Base-by-base conservation (phyloP, 2,329 filamentous ascomycete genomes). In the Xylariales sp. region DNA sequence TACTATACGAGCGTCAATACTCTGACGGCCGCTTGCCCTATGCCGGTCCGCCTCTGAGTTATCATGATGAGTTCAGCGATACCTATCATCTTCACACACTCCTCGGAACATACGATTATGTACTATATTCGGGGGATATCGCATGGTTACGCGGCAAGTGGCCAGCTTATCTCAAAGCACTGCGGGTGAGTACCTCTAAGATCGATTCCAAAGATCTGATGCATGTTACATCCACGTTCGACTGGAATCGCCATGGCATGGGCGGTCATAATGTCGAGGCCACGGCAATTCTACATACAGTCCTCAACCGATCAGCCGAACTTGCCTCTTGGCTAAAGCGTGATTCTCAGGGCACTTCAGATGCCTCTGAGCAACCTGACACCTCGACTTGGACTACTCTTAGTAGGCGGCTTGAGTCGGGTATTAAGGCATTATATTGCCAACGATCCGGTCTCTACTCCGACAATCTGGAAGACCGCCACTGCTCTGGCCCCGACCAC, bases 61-160 rank as follows among this genome's bases (percentile, higher is more conserved):
- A 39, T 9, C 36, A 35, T 16, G 33, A 40, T 7, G 34, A 47
- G 1, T 53, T 61, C 16, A 69, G 65, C 6, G 68, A 66, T 32
- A 76, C 73, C 0, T 76, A 76, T 45, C 71, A 76, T 36, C 64
- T 73, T 49, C 73, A 70, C 64, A 68, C 69, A 4, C 69, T 79
- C 60, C 70, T 78, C 39, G 72, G 73, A 9, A 73, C 71, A 3
- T 73, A 74, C 53, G 74, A 77, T 48, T 78, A 78, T 46, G 61
- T 76, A 20, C 60, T 78, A 2, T 78, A 70, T 51, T 72, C 69
- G 2, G 66, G 70, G 38, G 70, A 77, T 42, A 63, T 64, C 2
- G 56, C 46, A 22, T 64, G 59, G 46, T 44, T 65, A n/a, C 42
- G 43, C 5, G 16, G 35, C 4, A 56, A 58, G 40, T 67, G 62